These are phyloP conservation scores for Sarocladiaceae sp. DNA, from an alignment of 2,329 filamentous ascomycete species.

Conservation along the genomic window DNA sequence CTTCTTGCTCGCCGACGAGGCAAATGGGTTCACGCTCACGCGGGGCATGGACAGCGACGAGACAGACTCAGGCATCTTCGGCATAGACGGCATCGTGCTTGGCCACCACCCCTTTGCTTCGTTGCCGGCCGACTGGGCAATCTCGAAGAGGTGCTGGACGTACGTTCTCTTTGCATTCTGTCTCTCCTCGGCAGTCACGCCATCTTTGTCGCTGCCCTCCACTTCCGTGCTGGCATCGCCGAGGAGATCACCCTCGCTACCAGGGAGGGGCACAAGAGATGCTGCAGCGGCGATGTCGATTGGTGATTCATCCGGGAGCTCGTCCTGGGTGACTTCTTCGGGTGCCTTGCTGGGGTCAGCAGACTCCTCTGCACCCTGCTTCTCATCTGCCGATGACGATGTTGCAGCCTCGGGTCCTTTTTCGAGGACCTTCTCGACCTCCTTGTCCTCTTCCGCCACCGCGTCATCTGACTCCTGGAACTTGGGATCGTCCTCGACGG, in stretches of 20 bases:
- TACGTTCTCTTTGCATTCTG: constrained; percentile 30
- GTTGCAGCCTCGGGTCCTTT: constrained; percentile 13
- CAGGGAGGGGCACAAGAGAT: constrained; percentile 41
- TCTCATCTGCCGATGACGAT: background rate
- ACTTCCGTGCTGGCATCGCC: constrained; percentile 22
- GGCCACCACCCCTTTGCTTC: constrained; percentile 40
- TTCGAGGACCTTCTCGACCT: constrained; percentile 24
- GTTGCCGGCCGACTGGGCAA: constrained; percentile 42
- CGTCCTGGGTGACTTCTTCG: constrained; percentile 10
- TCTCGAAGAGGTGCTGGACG: constrained; percentile 41
- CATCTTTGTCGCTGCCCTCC: constrained; percentile 19
- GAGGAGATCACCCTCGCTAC: constrained; percentile 28
- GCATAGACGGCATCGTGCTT: constrained; percentile 32
- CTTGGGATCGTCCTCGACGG: constrained; percentile 39
- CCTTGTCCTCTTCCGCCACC: constrained; percentile 23
- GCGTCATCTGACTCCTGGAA: constrained; percentile 34
- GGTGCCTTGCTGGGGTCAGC: constrained; percentile 6
- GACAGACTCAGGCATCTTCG: constrained; percentile 23
- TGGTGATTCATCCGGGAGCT: constrained; percentile 35
- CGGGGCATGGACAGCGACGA: constrained; percentile 6
- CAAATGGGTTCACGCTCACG: constrained; percentile 5
- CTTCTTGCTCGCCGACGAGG: constrained; percentile 5
- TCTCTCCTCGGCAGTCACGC: constrained; percentile 19
- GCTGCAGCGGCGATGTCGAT: constrained; percentile 48
- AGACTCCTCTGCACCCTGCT: constrained; percentile 12